Conservation (phyloP, 1,284 basidiomycete genomes). For the Apiotrichum porosum region DNA sequence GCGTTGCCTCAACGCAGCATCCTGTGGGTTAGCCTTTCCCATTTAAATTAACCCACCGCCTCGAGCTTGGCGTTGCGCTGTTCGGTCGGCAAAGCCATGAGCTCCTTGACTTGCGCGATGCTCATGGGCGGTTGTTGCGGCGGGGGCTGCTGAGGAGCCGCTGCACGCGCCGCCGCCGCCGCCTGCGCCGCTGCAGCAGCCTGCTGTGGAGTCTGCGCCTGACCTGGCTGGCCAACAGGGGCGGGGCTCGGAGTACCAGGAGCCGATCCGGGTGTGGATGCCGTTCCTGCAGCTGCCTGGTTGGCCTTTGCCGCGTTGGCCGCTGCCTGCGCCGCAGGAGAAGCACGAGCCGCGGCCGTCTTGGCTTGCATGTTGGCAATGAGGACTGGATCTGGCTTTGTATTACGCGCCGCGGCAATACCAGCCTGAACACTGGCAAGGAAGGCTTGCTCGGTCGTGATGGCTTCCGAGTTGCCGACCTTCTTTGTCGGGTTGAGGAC, state of each 20-base stretch:
- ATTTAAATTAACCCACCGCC: background rate
- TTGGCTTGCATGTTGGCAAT: constrained; percentile 8
- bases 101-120: constrained; percentile 7
- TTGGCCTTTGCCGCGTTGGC: background rate
- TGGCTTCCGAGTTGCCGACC: constrained; percentile 12
- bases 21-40: background rate
- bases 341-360: constrained; percentile 1
- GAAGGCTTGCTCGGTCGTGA: constrained; percentile 15
- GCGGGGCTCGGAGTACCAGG: background rate
- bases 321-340: background rate
- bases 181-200: background rate
- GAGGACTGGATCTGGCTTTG: constrained; percentile 9
- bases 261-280: background rate
- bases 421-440: constrained; percentile 10
- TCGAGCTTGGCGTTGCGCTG: constrained; percentile 5
- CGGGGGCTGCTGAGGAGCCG: background rate
- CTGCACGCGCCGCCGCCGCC: background rate
- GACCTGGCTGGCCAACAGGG: background rate
- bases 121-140: constrained; percentile 5
- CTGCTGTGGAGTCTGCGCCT: background rate
- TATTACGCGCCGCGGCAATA: constrained; percentile 9
- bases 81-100: constrained; percentile 4
- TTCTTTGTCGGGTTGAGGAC: constrained; percentile 19
- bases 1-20: background rate
- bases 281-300: background rate